These are phyloP conservation scores for Aaosphaeria pasadenensis DNA, from an alignment of 2,329 filamentous ascomycete genomes.

Conservation along the genomic window DNA sequence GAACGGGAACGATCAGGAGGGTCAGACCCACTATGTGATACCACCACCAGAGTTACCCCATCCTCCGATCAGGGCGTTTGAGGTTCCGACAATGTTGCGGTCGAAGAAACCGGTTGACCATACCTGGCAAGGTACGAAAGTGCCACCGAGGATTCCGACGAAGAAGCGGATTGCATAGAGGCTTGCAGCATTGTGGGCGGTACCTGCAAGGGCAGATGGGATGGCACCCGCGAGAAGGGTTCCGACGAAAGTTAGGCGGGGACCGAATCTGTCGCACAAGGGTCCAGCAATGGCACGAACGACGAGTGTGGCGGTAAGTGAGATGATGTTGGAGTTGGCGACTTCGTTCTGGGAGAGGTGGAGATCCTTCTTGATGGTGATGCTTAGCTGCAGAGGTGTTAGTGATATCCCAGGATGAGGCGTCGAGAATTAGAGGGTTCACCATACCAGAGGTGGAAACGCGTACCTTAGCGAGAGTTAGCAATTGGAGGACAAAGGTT, in stretches of 20 bases:
- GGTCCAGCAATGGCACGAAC: constrained; percentile 77
- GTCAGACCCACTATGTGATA: constrained; percentile 64
- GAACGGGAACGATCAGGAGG: not conserved
- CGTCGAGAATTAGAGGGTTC: not conserved
- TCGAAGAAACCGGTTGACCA: constrained; percentile 94
- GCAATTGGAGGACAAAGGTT: constrained; percentile 3
- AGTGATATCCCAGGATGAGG: constrained; percentile 23
- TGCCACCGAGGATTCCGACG: constrained; percentile 73
- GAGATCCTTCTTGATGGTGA: constrained; percentile 76
- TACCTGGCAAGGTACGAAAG: constrained; percentile 84
- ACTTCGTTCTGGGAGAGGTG: constrained; percentile 67
- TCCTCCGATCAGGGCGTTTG: constrained; percentile 80
- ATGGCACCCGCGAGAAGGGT: constrained; percentile 74
- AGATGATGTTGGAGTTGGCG: constrained; percentile 87
- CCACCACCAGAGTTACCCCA: constrained; percentile 87
- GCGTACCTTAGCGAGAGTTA: constrained; percentile 62
- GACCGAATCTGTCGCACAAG: constrained; percentile 80
- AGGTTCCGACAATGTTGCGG: constrained; percentile 85
- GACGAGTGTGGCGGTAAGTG: constrained; percentile 60
- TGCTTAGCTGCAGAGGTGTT: constrained; percentile 40
- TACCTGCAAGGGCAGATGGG: constrained; percentile 77
- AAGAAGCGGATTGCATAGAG: constrained; percentile 77
- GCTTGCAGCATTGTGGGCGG: constrained; percentile 64
- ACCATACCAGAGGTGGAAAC: constrained; percentile 73
- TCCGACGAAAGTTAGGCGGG: constrained; percentile 75